Percentiles rank a stretch among this genome's conserved stretches.
phyloP scores from a whole-genome alignment of 129 eudicot genomes.

The Tagetes patula region DNA sequence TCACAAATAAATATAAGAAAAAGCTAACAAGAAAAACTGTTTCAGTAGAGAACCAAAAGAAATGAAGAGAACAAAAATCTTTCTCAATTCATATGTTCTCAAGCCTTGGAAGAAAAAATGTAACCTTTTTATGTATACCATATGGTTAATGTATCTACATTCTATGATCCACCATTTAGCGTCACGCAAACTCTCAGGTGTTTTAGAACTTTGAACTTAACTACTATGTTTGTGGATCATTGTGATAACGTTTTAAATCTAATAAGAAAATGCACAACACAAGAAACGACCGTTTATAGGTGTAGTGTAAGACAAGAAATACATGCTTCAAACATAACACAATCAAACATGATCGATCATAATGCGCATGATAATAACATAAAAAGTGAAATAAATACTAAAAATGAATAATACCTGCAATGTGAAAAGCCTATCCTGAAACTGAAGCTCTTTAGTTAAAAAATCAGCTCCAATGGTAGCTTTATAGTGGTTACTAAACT shows the following conservation, averaged over 20 bases:
- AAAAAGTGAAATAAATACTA: background rate
- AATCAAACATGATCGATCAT: background rate
- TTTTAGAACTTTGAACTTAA: background rate
- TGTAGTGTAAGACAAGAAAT: background rate
- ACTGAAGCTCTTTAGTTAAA: conserved; percentile 51
- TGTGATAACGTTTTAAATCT: background rate
- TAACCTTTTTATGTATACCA: background rate
- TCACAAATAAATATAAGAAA: background rate
- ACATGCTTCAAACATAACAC: conserved; percentile 8
- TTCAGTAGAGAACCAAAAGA: background rate
- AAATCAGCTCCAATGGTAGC: conserved; percentile 62
- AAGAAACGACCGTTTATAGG: background rate
- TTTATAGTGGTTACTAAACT: conserved; percentile 58
- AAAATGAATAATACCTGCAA: conserved; percentile 41
- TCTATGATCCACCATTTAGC: background rate
- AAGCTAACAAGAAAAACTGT: background rate
- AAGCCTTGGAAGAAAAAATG: background rate
- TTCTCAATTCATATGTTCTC: background rate
- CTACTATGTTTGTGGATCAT: conserved; percentile 10
- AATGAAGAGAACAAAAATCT: too few relatives aligned
- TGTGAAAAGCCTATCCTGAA: conserved; percentile 55
- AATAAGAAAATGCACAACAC: conserved; percentile 14
- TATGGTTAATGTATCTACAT: background rate
- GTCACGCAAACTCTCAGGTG: background rate
- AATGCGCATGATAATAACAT: background rate